Conservation (phyloP, 2,329 filamentous ascomycete species). For the Microsporum audouinii region DNA sequence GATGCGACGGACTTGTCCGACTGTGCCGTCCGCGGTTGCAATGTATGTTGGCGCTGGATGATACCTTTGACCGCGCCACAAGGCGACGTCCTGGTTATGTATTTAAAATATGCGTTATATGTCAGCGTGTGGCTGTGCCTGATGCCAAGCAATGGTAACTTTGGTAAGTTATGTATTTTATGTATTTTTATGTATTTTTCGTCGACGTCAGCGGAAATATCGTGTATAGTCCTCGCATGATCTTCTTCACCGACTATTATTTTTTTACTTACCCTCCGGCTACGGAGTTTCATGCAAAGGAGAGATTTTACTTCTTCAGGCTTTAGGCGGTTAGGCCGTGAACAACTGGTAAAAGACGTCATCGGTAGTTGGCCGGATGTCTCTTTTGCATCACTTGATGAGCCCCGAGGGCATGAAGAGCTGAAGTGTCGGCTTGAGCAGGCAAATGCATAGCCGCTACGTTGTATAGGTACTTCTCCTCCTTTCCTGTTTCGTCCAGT, state of each 20-base stretch:
- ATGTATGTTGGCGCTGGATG: background rate
- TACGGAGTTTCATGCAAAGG: background rate
- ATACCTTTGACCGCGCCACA: background rate
- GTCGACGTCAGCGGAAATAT: background rate
- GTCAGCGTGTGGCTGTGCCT: background rate
- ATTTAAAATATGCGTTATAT: background rate
- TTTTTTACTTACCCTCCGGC: background rate
- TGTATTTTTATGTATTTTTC: background rate
- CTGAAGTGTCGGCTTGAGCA: background rate
- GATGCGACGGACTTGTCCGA: conserved; percentile 1
- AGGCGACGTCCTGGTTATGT: background rate
- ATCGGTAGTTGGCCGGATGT: background rate
- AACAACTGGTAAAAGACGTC: background rate
- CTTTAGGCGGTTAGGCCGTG: background rate
- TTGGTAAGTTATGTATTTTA: background rate
- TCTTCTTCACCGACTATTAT: background rate
- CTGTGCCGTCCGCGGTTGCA: conserved; percentile 1
- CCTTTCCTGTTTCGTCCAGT: background rate
- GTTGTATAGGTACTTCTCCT: background rate
- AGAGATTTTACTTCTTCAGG: background rate
- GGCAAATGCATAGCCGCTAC: background rate
- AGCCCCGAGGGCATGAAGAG: background rate
- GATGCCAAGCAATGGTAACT: background rate
- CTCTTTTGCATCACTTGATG: background rate
- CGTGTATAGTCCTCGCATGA: background rate